Conservation (phyloP, 1,284 basidiomycete species). For the Microstroma glucosiphilum region DNA sequence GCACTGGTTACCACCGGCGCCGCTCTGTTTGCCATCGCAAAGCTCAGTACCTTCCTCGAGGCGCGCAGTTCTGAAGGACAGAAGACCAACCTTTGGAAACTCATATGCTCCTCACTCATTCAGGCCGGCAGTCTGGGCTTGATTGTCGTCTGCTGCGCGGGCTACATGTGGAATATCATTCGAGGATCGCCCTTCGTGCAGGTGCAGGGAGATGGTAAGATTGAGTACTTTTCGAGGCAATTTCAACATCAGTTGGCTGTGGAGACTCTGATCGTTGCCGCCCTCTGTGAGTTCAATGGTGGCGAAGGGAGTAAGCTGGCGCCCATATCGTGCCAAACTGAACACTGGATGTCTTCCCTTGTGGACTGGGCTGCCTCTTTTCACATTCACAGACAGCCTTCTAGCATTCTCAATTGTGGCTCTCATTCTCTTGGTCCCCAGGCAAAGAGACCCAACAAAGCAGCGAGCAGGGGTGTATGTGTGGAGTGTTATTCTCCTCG, state of each 20-base stretch:
- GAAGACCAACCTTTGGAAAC: not conserved
- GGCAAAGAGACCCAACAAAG: conserved; percentile 64
- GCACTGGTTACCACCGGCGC: conserved; percentile 12
- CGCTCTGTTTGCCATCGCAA: conserved; percentile 10
- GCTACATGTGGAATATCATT: conserved; percentile 93
- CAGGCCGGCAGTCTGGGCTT: conserved; percentile 17
- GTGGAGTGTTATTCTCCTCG: conserved; percentile 74
- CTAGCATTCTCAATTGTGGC: conserved; percentile 75
- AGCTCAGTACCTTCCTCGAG: no score
- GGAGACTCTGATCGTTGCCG: conserved; percentile 80
- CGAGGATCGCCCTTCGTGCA: conserved; percentile 70
- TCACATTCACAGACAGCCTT: conserved; percentile 63
- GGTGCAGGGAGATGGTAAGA: conserved; percentile 53
- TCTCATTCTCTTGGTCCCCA: conserved; percentile 73
- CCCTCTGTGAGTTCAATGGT: conserved; percentile 65
- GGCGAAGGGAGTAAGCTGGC: not conserved
- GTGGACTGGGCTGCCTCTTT: not conserved
- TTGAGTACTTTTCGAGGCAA: conserved; percentile 76
- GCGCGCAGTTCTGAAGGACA: not conserved
- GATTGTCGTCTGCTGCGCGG: conserved; percentile 47
- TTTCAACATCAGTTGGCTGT: conserved; percentile 87
- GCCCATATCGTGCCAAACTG: not conserved
- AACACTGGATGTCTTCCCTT: not conserved
- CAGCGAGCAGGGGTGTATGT: conserved; percentile 83
- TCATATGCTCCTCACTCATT: not conserved